Percentiles rank a stretch among this genome's conserved stretches.
These are phyloP conservation scores for Phaffia rhodozyma DNA, from an alignment of 1,284 basidiomycete species.

Conservation along the genomic window DNA sequence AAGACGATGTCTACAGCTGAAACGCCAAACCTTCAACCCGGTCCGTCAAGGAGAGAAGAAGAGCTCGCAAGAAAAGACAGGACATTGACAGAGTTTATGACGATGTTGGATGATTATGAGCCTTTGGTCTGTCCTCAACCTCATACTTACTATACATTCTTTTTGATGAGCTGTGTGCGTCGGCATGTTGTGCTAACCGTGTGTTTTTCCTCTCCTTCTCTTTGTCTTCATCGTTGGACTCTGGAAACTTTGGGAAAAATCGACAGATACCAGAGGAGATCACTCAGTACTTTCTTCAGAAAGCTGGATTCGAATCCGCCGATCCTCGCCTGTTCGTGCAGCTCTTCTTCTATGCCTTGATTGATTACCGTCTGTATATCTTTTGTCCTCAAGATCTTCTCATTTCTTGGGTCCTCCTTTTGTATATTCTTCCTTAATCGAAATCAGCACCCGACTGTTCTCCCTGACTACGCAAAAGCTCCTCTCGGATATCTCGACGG, in stretches of 20 bases:
- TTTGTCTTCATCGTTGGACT: neutral
- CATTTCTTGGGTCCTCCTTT: conserved; percentile 3
- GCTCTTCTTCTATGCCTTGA: neutral
- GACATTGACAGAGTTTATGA: conserved; percentile 83
- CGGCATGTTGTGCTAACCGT: neutral
- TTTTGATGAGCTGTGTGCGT: neutral
- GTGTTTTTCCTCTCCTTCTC: neutral
- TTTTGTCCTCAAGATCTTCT: neutral
- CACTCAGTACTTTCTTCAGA: conserved; percentile 92
- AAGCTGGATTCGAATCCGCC: conserved; percentile 90
- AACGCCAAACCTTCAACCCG: conserved; percentile 18
- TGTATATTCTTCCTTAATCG: conserved; percentile 9
- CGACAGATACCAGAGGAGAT: conserved; percentile 91
- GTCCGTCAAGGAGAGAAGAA: conserved; percentile 37
- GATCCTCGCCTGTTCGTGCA: conserved; percentile 71
- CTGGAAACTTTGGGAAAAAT: neutral
- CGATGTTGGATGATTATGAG: conserved; percentile 93
- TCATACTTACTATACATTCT: neutral
- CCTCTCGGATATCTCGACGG: conserved; percentile 89
- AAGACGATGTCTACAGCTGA: conserved; percentile 29
- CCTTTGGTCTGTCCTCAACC: conserved; percentile 55
- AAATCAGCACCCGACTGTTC: conserved; percentile 70
- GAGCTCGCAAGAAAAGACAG: conserved; percentile 79
- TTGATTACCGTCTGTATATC: neutral
- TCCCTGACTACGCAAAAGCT: conserved; percentile 97